Evolutionary conservation across 441 rosid genomes (phyloP), one percentile per base, ranked within the genome.

Genomic region (Corymbia calophylla): DNA sequence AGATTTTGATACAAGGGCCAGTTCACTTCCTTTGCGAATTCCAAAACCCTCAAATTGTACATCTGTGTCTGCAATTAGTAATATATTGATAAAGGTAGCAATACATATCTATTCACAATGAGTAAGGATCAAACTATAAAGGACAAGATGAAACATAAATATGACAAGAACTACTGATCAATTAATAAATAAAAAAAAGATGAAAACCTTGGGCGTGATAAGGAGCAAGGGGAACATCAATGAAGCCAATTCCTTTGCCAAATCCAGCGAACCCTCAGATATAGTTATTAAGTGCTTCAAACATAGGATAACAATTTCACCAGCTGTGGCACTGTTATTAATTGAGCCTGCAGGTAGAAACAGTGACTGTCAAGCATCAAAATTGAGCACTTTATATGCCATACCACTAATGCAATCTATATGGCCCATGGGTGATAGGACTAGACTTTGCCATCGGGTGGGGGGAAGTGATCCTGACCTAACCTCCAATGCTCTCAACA

Each of bases 151-250:
- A 44, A 77, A 77, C 84, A 77, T 77, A 44, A 77, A 77, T 44
- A 77, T 12, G 84, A 77, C 84, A 44, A 77, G 48, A 18, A 77
- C 86, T 27, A 89, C 3, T 32, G 11, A 53, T n/a, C 60, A 56
- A 86, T 86, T 55, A 25, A 60, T 14, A 77, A 39, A 39, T 48
- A 89, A 31, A 64, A 81, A 58, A 23, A 82, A 48, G 35, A 70
- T 60, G 62, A 54, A 48, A 88, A 96, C 99, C 99, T 96, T 94
- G 7, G 99, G 97, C 49, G 91, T 92, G 91, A 96, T 85, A 87
- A 97, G 93, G 70, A 98, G 98, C 80, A 97, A 93, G 7, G 99
- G 99, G 90, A 98, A 93, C 91, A 97, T 93, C 91, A 95, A 92
- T 87, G 98, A 91, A 91, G 99, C 95, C 87, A 97, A 90, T 94